Evolutionary conservation across 805 yeast species (phyloP).

Genomic region (Nakazawaea siamensis): DNA sequence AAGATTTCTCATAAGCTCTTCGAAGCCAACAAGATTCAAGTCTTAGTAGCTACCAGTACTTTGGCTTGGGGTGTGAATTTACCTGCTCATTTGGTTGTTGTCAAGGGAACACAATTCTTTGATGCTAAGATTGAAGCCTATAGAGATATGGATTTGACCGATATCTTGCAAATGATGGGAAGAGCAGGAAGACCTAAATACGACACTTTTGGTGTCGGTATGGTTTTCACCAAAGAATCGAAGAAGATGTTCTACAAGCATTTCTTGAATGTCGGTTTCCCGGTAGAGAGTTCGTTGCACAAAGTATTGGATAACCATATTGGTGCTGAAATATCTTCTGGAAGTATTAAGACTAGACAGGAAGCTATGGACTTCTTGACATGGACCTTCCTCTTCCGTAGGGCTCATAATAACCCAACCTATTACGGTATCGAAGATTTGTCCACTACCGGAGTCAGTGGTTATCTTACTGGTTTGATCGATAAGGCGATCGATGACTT

Average conservation of each 20-base stretch:
- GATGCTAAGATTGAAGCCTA: slow-evolving; percentile 61
- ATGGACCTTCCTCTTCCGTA: slow-evolving; percentile 67
- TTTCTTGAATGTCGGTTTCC: slow-evolving; percentile 71
- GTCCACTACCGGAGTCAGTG: slow-evolving; percentile 44
- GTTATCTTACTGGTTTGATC: slow-evolving; percentile 54
- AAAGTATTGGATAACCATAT: slow-evolving; percentile 71
- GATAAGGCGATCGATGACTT: slow-evolving; percentile 63
- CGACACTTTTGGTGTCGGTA: slow-evolving; percentile 71
- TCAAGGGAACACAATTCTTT: slow-evolving; percentile 67
- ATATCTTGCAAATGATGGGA: slow-evolving; percentile 80
- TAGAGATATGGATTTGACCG: slow-evolving; percentile 76
- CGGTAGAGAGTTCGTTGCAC: slow-evolving; percentile 74
- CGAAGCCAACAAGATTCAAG: slow-evolving; percentile 61
- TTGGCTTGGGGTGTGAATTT: slow-evolving; percentile 83
- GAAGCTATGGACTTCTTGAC: slow-evolving; percentile 69
- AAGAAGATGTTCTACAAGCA: slow-evolving; percentile 73
- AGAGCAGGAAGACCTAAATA: slow-evolving; percentile 79
- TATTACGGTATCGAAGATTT: slow-evolving; percentile 66
- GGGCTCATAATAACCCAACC: slow-evolving; percentile 73
- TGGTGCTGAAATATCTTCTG: slow-evolving; percentile 74
- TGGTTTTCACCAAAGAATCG: slow-evolving; percentile 67
- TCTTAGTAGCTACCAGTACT: slow-evolving; percentile 73
- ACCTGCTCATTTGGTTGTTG: slow-evolving; percentile 73
- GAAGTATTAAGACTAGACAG: slow-evolving; percentile 55
- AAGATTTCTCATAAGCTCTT: slow-evolving; percentile 62